Evolutionary conservation across 2,329 filamentous ascomycete genomes (phyloP), one percentile per base, ranked within the genome.

Genomic region (Ophidiomyces ophidiicola): DNA sequence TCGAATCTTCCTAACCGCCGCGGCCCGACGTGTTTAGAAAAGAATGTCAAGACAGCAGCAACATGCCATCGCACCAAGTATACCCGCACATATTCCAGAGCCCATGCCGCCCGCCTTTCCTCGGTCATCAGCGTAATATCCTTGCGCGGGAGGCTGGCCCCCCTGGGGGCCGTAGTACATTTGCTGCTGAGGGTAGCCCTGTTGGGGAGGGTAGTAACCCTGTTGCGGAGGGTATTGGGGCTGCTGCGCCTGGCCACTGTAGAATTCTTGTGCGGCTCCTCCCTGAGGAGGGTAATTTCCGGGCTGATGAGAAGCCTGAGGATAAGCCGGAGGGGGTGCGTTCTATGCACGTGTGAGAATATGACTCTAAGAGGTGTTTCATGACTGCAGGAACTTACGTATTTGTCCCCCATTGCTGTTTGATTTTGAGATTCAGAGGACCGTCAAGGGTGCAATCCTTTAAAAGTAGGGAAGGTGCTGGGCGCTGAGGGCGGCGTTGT

Each of bases 41-140:
- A 66, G 48, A 35, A 63, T 58, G 54, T 68, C 66, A 54, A 69
- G 57, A 52, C 66, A 69, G 50, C 66, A 69, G 48, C 66, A 69
- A 46, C 65, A 67, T 6, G 66, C 66, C 41, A 68, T 38, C 12
- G 62, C 65, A 32, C 62, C 65, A 48, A 67, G 50, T 11, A 69
- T 54, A 51, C 65, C 66, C 1, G 66, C 64, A 39, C 66, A 69
- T 21, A 66, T 57, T 2, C 66, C 65, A 8, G 42, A 17, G 7
- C 58, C 56, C 8, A 50, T 53, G 3, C 48, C 48, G 5, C n/a
- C n/a, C n/a, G n/a, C n/a, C n/a, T 51, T 51, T 35, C 42, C 51
- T 34, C 54, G 54, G 25, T 60, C 53, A 36, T 58, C 53, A 10
- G 53, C 50, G 31, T 59, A 57, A 36, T 65, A 60, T 3, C 58